Percentiles rank a stretch among this genome's conserved stretches.
Evolutionary conservation across 140 eudicot species (phyloP).

Genomic region (Senecio squalidus): DNA sequence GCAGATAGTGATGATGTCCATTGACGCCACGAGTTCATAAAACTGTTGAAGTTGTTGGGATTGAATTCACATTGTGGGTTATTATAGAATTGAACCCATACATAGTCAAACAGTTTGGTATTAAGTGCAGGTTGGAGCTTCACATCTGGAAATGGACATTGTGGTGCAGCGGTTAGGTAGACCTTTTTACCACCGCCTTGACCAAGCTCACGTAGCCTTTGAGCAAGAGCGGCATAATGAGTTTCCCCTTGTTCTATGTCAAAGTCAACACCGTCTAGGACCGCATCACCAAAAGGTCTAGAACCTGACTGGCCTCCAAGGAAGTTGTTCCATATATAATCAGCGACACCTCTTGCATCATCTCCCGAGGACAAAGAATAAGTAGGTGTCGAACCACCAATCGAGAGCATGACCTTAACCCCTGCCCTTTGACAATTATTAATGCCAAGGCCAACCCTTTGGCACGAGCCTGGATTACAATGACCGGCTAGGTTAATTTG

Average conservation of each 20-base stretch:
- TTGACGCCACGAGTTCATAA: constrained; percentile 8
- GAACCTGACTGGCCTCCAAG: constrained; percentile 5
- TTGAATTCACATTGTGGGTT: constrained; percentile 3
- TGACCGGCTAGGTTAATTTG: constrained; percentile 13
- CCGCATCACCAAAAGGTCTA: constrained; percentile 18
- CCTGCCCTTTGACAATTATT: not conserved
- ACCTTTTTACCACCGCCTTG: not conserved
- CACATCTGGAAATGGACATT: constrained; percentile 16
- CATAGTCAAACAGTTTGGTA: constrained; percentile 1
- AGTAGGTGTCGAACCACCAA: not conserved
- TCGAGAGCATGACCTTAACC: constrained; percentile 11
- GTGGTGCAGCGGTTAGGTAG: constrained; percentile 13
- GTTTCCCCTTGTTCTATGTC: constrained; percentile 5
- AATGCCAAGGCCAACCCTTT: not conserved
- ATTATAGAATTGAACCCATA: constrained; percentile 9
- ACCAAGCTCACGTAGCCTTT: constrained; percentile 7
- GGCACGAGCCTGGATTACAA: not conserved
- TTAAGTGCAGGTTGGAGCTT: constrained; percentile 4
- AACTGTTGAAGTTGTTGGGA: not conserved
- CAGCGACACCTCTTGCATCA: not conserved
- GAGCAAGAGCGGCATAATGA: constrained; percentile 3
- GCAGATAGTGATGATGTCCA: not conserved
- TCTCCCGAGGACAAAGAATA: not conserved
- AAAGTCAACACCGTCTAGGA: constrained; percentile 13
- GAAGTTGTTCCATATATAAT: constrained; percentile 17